A percentile compares a stretch with the other conserved stretches of the same genome.
Conservation (phyloP, 1,284 basidiomycete genomes). For the Fistulina hepatica region DNA sequence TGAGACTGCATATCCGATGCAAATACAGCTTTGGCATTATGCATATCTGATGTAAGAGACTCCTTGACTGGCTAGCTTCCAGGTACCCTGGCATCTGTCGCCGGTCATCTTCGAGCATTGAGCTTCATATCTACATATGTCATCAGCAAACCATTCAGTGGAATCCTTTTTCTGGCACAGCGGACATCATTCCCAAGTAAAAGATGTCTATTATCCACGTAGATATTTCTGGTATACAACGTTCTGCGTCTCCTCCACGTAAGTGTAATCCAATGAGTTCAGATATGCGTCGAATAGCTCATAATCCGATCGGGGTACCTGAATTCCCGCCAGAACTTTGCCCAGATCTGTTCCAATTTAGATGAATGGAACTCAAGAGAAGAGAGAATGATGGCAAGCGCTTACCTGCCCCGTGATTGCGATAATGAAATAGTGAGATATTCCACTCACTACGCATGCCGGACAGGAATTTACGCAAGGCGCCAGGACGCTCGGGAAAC, state of each 20-base stretch:
- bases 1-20: too few species aligned
- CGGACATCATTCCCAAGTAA: too few species aligned
- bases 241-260: constrained; percentile 91
- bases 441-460: constrained; percentile 85
- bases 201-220: constrained; percentile 20
- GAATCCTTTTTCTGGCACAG: too few species aligned
- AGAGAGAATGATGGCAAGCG: constrained; percentile 12
- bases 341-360: constrained; percentile 77
- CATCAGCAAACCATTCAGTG: too few species aligned
- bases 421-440: constrained; percentile 94
- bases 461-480: constrained; percentile 81
- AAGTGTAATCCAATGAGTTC: constrained; percentile 72
- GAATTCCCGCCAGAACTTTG: constrained; percentile 87
- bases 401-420: constrained; percentile 91
- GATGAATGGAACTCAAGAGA: too few species aligned
- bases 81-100: too few species aligned
- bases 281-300: constrained; percentile 68
- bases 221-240: constrained; percentile 70
- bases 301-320: constrained; percentile 67
- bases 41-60: too few species aligned
- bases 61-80: too few species aligned
- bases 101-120: too few species aligned
- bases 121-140: too few species aligned
- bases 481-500: constrained; percentile 93
- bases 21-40: too few species aligned